phyloP scores from a whole-genome alignment of 2,329 filamentous ascomycete species.

The Coccinonectria pachysandricola region DNA sequence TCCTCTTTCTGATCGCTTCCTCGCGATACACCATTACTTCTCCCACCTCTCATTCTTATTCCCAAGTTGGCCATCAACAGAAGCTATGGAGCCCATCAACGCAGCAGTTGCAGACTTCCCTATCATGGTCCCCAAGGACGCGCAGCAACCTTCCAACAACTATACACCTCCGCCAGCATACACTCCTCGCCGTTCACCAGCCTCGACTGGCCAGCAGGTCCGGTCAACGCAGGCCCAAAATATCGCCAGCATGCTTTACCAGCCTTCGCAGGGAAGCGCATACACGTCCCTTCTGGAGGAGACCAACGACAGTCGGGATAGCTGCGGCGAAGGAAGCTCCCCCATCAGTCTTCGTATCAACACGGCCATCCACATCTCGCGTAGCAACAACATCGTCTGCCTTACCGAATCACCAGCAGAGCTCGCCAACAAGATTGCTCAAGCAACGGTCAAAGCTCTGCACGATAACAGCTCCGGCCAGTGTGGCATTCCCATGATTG shows the following conservation, averaged over 20 bases:
- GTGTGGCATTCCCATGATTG: slow-evolving; percentile 35
- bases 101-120: slow-evolving; percentile 8
- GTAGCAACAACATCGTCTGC: slow-evolving; percentile 39
- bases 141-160: slow-evolving; percentile 2
- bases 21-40: background rate
- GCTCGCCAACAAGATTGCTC: slow-evolving; percentile 32
- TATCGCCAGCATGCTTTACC: slow-evolving; percentile 4
- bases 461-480: slow-evolving; percentile 29
- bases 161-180: slow-evolving; percentile 22
- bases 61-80: background rate
- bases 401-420: slow-evolving; percentile 28
- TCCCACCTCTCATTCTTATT: background rate
- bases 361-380: slow-evolving; percentile 34
- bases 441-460: slow-evolving; percentile 34
- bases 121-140: slow-evolving; percentile 11
- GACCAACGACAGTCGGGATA: slow-evolving; percentile 10
- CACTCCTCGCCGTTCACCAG: slow-evolving; percentile 12
- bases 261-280: slow-evolving; percentile 3
- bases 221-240: no score
- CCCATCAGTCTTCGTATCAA: slow-evolving; percentile 38
- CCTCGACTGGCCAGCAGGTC: slow-evolving; percentile 9
- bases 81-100: slow-evolving; percentile 10
- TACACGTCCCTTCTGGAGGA: slow-evolving; percentile 4
- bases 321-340: slow-evolving; percentile 19
- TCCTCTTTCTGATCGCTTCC: background rate